Percentiles rank a stretch among this genome's conserved stretches.
Evolutionary conservation across 306 rosid genomes (phyloP).

Genomic region (Phaseolus lunatus): DNA sequence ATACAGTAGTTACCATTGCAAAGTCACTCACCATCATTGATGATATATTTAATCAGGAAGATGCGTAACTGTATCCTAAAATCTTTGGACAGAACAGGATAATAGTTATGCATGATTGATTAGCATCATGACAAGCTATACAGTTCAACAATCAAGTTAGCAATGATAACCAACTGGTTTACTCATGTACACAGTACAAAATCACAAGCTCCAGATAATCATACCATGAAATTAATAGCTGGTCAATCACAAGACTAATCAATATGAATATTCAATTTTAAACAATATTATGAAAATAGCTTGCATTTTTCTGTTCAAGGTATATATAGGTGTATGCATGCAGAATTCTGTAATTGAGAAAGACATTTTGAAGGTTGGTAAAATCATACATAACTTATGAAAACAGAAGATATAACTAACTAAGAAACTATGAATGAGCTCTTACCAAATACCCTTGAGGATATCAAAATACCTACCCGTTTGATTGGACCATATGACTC

Average conservation of each 20-base stretch:
- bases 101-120: conserved; percentile 21
- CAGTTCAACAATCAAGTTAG: conserved; percentile 13
- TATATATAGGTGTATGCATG: neutral
- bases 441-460: conserved; percentile 89
- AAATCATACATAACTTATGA: neutral
- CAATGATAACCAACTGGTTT: conserved; percentile 20
- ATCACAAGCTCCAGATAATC: neutral
- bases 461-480: conserved; percentile 96
- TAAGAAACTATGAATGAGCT: conserved; percentile 51
- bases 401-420: conserved; percentile 4
- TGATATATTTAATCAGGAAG: conserved; percentile 29
- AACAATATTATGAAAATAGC: conserved; percentile 28
- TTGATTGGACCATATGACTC: conserved; percentile 98
- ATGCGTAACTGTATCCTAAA: conserved; percentile 10
- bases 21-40: conserved; percentile 27
- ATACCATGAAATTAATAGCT: neutral
- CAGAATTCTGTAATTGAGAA: neutral
- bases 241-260: neutral
- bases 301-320: neutral
- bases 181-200: neutral
- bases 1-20: conserved; percentile 35
- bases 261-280: neutral
- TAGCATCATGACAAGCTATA: conserved; percentile 35
- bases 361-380: conserved; percentile 5
- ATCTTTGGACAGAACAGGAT: conserved; percentile 31